Conservation (phyloP, 441 rosid species). For the Biscutella auriculata region DNA sequence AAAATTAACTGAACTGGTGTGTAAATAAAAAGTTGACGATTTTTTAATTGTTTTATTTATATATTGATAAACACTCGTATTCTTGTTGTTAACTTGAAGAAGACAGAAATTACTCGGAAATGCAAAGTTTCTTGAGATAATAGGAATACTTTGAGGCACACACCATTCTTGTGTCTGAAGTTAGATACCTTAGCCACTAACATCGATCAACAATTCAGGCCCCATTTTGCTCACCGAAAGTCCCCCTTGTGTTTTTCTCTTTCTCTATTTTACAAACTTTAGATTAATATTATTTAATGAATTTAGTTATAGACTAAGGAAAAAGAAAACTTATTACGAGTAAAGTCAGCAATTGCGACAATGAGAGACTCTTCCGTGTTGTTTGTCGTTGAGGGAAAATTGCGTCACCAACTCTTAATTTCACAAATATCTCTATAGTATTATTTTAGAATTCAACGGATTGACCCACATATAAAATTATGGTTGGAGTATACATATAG, state of each 20-base stretch:
- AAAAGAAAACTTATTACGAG: not conserved
- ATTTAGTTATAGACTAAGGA: not conserved
- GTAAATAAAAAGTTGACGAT: too few species aligned
- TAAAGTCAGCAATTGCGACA: conserved; percentile 17
- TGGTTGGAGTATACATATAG: too few species aligned
- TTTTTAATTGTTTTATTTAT: too few species aligned
- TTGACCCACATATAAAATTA: too few species aligned
- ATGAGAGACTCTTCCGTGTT: not conserved
- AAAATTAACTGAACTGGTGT: too few species aligned
- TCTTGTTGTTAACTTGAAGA: too few species aligned
- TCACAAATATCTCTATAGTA: too few species aligned
- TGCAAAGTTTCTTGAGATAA: too few species aligned
- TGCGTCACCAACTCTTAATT: conserved; percentile 12
- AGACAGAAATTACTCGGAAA: too few species aligned
- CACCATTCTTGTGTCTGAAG: conserved; percentile 3
- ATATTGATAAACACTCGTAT: too few species aligned
- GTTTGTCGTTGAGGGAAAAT: not conserved
- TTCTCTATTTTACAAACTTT: not conserved
- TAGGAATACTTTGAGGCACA: conserved; percentile 8
- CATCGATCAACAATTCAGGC: conserved; percentile 7
- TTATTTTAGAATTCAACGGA: too few species aligned
- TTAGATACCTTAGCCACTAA: conserved; percentile 22
- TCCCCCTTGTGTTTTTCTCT: not conserved
- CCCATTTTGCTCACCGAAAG: conserved; percentile 16
- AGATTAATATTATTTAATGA: not conserved